These are phyloP conservation scores for Solanum peruvianum DNA, from an alignment of 257 asterid genomes.

Conservation along the genomic window DNA sequence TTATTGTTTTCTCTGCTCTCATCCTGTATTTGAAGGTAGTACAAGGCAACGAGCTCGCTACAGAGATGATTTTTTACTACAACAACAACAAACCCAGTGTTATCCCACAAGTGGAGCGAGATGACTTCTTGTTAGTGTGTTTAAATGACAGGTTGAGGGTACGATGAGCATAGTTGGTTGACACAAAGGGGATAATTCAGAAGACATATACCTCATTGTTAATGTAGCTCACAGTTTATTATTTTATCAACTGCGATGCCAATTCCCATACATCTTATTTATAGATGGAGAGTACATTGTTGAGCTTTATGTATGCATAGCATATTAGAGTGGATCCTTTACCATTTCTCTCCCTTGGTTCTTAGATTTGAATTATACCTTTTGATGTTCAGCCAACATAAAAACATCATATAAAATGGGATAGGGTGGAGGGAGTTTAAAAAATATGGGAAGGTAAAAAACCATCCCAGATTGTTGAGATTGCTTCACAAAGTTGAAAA, in stretches of 20 bases:
- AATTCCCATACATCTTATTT: background rate
- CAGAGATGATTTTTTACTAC: background rate
- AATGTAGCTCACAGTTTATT: background rate
- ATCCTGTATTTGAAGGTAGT: background rate
- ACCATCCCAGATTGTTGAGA: too few relatives aligned
- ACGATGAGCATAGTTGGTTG: background rate
- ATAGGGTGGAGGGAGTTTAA: too few relatives aligned
- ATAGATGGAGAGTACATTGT: background rate
- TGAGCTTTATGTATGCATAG: background rate
- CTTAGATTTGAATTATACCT: background rate
- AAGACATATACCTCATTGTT: background rate
- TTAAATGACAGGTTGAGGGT: background rate
- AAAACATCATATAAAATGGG: too few relatives aligned
- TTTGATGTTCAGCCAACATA: background rate
- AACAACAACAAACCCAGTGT: background rate
- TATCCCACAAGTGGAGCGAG: background rate
- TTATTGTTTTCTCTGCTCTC: background rate
- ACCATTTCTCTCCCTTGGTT: background rate
- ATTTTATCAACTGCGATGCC: background rate
- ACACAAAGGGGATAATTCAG: background rate
- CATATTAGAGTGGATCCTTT: background rate
- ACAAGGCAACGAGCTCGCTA: background rate
- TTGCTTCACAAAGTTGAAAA: too few relatives aligned
- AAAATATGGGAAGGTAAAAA: too few relatives aligned
- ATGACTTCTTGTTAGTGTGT: background rate